Base-by-base conservation (phyloP, 768 basidiomycete species). In the Tulasnella sp. region DNA sequence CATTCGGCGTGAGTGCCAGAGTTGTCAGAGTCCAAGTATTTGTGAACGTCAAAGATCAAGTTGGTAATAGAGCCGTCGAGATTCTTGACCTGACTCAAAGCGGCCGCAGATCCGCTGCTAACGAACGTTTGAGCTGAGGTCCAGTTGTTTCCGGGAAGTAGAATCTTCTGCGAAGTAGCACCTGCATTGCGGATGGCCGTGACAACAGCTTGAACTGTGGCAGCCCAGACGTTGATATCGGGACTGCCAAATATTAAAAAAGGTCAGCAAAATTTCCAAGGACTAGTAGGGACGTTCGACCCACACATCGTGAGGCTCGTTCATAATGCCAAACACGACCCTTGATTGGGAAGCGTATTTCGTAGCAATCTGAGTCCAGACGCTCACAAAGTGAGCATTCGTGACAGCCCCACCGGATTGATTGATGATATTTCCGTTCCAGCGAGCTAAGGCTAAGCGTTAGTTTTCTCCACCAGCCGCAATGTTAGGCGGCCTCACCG, bases 11-110 rank as follows among this genome's bases (percentile, higher is more conserved):
- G 84, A 2, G 87, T 88, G 48, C 88, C 88, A 34, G 85, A 86
- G 82, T 86, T 87, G 82, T 88, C 87, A 52, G 84, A 84, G 77
- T 89, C 88, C 81, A 88, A 85, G 82, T 88, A 88, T 83, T 90
- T 89, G 87, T 91, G 91, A 2, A 91, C 90, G 82, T 92, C 91
- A 81, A 91, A 88, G 79, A 91, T 84, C 56, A 91, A 86, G 82
- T 86, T 86, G 27, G 81, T 81, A n/a, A 77, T 80, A 31, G 80
- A 75, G 8, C 88, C 88, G 80, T 89, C 88, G 44, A 86, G 87
- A 81, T 89, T 89, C 8, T 74, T 85, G 48, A 90, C 87, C 56
- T 81, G 85, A 80, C 80, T 81, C 42, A 92, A 85, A 2, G 90
- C 88, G 18, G 85, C 86, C 1, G 87, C 89, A 40, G 89, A 89